These are phyloP conservation scores for Scutellaria barbata DNA, from an alignment of 257 asterid species.

Conservation along the genomic window DNA sequence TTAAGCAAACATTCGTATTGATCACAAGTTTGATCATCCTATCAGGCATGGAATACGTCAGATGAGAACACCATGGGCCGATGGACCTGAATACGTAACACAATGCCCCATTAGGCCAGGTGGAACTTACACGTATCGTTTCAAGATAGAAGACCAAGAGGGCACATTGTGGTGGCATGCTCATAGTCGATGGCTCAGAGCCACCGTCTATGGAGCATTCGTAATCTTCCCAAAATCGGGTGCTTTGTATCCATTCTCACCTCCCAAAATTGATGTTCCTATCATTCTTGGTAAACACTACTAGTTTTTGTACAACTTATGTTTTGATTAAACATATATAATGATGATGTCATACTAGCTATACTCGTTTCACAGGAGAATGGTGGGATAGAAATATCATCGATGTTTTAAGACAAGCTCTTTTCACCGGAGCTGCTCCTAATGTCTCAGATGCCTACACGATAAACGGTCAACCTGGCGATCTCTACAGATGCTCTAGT, in stretches of 20 bases:
- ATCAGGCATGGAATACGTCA: constrained; percentile 74
- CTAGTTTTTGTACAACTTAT: neutral
- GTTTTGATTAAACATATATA: neutral
- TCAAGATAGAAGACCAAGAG: constrained; percentile 62
- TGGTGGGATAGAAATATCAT: constrained; percentile 57
- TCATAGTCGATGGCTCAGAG: constrained; percentile 72
- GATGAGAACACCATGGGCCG: constrained; percentile 82
- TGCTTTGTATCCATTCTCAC: constrained; percentile 51
- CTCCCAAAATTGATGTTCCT: constrained; percentile 60
- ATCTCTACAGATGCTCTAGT: constrained; percentile 54
- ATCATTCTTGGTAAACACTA: constrained; percentile 56
- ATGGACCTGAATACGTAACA: constrained; percentile 74
- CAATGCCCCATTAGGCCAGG: constrained; percentile 78
- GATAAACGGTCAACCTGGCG: constrained; percentile 61
- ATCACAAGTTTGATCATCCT: neutral
- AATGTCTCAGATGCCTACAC: constrained; percentile 57
- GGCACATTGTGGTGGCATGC: constrained; percentile 92
- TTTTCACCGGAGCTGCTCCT: constrained; percentile 56
- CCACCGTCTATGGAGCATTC: constrained; percentile 79
- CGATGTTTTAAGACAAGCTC: constrained; percentile 43
- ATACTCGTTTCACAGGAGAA: constrained; percentile 46
- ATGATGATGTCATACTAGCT: neutral
- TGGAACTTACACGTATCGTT: constrained; percentile 61
- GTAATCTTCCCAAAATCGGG: constrained; percentile 59
- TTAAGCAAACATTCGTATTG: neutral